Conservation (phyloP, 805 yeast genomes). For the Metschnikowia bowlesiae region DNA sequence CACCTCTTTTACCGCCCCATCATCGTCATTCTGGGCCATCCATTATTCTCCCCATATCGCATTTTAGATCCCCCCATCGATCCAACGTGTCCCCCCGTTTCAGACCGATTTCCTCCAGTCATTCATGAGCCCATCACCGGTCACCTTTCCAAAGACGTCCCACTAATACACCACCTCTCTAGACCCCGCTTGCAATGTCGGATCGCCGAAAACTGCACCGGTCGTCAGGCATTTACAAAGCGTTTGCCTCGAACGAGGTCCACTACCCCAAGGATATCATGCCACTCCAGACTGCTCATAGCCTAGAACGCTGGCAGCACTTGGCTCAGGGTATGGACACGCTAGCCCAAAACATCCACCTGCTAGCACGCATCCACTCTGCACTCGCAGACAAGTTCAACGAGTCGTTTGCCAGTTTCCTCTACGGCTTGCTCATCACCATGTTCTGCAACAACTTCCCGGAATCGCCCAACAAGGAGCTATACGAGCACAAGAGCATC, state of each 20-base stretch:
- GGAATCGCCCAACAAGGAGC: slow-evolving; percentile 33
- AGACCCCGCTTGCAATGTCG: neutral
- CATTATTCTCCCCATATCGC: too few species aligned
- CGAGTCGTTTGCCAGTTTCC: slow-evolving; percentile 71
- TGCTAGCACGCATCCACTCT: slow-evolving; percentile 56
- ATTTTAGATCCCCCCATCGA: too few species aligned
- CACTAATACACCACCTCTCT: too few species aligned
- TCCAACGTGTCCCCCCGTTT: too few species aligned
- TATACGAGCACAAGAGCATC: slow-evolving; percentile 28
- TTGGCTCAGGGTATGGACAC: slow-evolving; percentile 45
- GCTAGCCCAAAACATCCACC: slow-evolving; percentile 55
- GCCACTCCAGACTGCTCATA: slow-evolving; percentile 40
- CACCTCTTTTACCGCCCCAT: too few species aligned
- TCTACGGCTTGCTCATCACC: slow-evolving; percentile 77
- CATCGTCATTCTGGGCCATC: too few species aligned
- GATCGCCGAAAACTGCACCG: slow-evolving; percentile 20
- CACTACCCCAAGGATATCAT: slow-evolving; percentile 43
- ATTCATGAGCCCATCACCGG: too few species aligned
- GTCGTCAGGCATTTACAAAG: slow-evolving; percentile 20
- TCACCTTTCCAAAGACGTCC: too few species aligned
- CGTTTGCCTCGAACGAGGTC: slow-evolving; percentile 24
- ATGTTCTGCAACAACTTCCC: slow-evolving; percentile 84
- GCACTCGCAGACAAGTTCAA: slow-evolving; percentile 58
- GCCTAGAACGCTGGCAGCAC: slow-evolving; percentile 35
- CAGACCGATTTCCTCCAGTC: too few species aligned